Base-by-base conservation (phyloP, 1,139 yeast genomes). In the Zygoascus meyerae region DNA sequence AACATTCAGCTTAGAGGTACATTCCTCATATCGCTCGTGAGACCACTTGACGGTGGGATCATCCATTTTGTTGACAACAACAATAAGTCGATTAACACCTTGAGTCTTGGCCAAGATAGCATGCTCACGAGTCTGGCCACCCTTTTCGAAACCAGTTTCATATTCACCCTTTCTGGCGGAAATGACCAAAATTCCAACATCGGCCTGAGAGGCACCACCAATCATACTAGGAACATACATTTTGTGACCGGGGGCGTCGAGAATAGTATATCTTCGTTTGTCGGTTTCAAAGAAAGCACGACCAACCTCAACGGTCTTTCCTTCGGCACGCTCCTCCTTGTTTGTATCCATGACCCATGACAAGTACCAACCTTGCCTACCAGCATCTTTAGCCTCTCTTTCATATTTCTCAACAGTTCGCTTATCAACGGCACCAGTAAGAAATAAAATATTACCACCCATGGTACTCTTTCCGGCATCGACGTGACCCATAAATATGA, bases 261-360 rank as follows among this genome's bases (percentile, higher is more conserved):
- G 79, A 60, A 92, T 89, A 42, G 98, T 90, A 74, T 92, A 92
- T 70, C 97, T 83, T 73, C 98, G 85, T 74, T 86, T 89, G 41
- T 90, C 97, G 52, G 98, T 92, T 73, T 92, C 98, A 61, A 92
- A 92, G 65, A 84, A 87, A 14, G 97, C 95, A 65, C 90, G 89
- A 64, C 98, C 99, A 55, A 92, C 97, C 72, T 92, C 98, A 61
- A 92, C 95, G 57, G 99, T 92, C 73, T 92, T 94, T 75, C 99
- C 99, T 69, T 92, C 96, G 61, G 77, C 86, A 75, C 98, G 86
- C 74, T 92, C 99, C 72, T 92, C 98, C 71, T 89, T 89, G 74
- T 94, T 92, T 60, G 97, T 90, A 70, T 92, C 99, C 96, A 92
- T 90, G 60, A 94, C 95, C 98, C 98, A 92, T 10, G 97, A 90